phyloP scores from a whole-genome alignment of 108 stramenopile genomes.

The Epipyxis sp. region DNA sequence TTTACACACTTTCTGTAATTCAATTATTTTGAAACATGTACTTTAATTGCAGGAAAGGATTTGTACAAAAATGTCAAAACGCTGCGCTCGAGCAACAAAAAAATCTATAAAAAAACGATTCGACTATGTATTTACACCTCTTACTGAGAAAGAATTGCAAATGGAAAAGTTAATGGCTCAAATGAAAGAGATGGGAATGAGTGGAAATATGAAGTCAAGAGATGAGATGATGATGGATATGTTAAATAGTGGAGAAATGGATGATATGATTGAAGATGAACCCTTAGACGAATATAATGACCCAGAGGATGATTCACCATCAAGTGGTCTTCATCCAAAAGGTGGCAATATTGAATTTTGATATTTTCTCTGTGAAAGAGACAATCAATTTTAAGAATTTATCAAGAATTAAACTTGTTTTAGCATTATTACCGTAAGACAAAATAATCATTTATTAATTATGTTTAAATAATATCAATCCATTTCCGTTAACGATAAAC shows the following conservation, averaged over 20 bases:
- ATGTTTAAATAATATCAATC: no score
- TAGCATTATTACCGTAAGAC: no score
- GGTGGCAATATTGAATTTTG: no score
- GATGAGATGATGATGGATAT: slow-evolving; percentile 2
- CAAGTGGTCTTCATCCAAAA: no score
- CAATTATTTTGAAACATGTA: no score
- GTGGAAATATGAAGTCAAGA: neutral
- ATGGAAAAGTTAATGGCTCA: neutral
- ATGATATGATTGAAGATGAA: neutral
- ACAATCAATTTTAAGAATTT: no score
- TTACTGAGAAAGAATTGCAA: neutral
- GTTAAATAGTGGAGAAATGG: no score
- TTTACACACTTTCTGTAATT: no score
- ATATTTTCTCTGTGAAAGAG: no score
- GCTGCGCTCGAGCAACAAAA: neutral
- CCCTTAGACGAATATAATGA: neutral
- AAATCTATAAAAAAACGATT: neutral
- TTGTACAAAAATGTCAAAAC: neutral
- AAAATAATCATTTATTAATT: no score
- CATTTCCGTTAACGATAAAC: no score
- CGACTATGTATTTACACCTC: neutral
- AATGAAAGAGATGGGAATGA: neutral
- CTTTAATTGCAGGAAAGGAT: neutral
- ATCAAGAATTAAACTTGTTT: no score
- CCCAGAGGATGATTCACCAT: neutral